phyloP scores from a whole-genome alignment of 345 rosid species.

The Bruguiera parviflora region DNA sequence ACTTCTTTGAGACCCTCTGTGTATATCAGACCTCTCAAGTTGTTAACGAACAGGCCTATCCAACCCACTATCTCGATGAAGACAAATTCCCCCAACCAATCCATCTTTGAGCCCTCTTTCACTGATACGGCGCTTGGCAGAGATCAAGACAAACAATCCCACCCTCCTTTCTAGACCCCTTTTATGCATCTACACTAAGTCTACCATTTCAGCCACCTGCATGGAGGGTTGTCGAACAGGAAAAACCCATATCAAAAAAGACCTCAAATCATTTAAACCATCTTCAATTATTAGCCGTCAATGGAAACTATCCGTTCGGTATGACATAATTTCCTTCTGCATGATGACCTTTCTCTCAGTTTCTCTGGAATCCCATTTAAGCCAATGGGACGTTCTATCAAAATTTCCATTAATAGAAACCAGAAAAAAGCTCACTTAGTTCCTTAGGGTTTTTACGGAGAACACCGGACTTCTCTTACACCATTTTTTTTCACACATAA shows the following conservation, averaged over 20 bases:
- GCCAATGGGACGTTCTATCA: constrained; percentile 18
- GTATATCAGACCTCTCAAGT: constrained; percentile 22
- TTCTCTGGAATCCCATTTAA: constrained; percentile 27
- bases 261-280: constrained; percentile 13
- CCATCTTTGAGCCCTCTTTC: constrained; percentile 23
- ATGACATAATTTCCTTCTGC: constrained; percentile 22
- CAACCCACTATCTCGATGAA: constrained; percentile 30
- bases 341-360: constrained; percentile 9
- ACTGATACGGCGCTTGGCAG: constrained; percentile 25
- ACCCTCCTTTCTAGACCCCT: constrained; percentile 23
- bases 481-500: background rate
- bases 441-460: constrained; percentile 21
- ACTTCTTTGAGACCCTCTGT: constrained; percentile 8
- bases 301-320: constrained; percentile 19
- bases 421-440: background rate
- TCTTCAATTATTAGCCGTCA: constrained; percentile 11
- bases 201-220: constrained; percentile 9
- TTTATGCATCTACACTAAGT: background rate
- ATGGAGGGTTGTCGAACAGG: constrained; percentile 19
- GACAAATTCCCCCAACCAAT: constrained; percentile 35
- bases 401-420: constrained; percentile 9
- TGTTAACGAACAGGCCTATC: constrained; percentile 16
- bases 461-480: background rate
- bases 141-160: constrained; percentile 32
- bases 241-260: constrained; percentile 3